Evolutionary conservation across 352 stramenopile species (phyloP).

Genomic region (Phytophthora tentaculata): DNA sequence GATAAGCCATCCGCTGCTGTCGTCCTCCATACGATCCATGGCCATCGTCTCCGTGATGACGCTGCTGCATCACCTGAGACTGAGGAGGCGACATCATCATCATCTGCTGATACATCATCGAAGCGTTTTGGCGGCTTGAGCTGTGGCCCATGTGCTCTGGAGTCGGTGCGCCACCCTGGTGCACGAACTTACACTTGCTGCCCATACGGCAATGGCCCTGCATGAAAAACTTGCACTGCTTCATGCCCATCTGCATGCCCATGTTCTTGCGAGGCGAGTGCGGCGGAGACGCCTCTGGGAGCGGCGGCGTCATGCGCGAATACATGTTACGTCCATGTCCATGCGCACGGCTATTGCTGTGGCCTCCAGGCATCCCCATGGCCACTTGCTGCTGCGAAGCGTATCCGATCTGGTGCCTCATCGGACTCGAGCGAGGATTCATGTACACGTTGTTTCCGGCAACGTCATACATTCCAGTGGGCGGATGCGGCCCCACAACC

Average conservation of each 20-base stretch:
- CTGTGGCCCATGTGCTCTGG: conserved; percentile 34
- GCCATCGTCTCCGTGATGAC: conserved; percentile 38
- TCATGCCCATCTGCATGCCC: conserved; percentile 54
- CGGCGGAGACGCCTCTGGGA: conserved; percentile 65
- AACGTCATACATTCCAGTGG: conserved; percentile 37
- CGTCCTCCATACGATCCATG: conserved; percentile 34
- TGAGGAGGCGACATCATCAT: conserved; percentile 43
- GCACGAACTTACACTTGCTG: conserved; percentile 87
- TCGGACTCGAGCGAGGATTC: conserved; percentile 41
- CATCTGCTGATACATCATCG: conserved; percentile 43
- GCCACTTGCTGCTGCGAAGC: conserved; percentile 33
- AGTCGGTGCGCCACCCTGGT: conserved; percentile 44
- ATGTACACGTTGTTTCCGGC: conserved; percentile 59
- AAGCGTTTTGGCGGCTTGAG: conserved; percentile 27
- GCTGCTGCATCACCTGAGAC: conserved; percentile 46
- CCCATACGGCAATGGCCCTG: conserved; percentile 88
- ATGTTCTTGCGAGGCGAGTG: conserved; percentile 60
- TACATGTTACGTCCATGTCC: conserved; percentile 48
- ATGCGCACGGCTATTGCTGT: conserved; percentile 32
- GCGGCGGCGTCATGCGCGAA: conserved; percentile 60
- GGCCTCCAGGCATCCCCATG: conserved; percentile 41
- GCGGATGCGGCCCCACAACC: conserved; percentile 34
- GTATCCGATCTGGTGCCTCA: conserved; percentile 52
- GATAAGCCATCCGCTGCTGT: conserved; percentile 34
- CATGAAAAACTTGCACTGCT: conserved; percentile 87